These are phyloP conservation scores for Eucalyptus pauciflora DNA, from an alignment of 345 rosid genomes.

Conservation along the genomic window DNA sequence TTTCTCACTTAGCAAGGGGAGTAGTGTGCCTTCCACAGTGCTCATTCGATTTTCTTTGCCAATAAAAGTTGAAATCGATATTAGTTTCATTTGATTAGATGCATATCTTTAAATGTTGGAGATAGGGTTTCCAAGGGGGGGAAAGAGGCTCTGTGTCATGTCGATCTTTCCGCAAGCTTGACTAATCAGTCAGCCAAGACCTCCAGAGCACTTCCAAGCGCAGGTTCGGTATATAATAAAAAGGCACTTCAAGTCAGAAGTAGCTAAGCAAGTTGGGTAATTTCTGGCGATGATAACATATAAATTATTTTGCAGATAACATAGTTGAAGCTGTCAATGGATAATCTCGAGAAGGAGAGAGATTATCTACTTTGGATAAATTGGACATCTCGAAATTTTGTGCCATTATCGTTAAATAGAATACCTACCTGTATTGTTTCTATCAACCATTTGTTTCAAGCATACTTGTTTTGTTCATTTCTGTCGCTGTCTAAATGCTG, in stretches of 20 bases:
- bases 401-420: conserved; percentile 62
- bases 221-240: conserved; percentile 57
- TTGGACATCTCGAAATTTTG: conserved; percentile 79
- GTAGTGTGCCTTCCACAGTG: too few relatives aligned
- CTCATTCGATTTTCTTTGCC: too few relatives aligned
- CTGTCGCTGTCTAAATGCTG: too few relatives aligned
- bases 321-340: conserved; percentile 75
- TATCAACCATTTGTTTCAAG: neutral
- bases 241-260: conserved; percentile 23
- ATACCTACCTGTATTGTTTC: conserved; percentile 36
- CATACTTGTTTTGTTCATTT: neutral
- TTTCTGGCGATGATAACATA: neutral
- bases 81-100: too few relatives aligned
- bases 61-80: too few relatives aligned
- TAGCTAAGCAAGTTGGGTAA: neutral
- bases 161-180: neutral
- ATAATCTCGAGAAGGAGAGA: conserved; percentile 90
- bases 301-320: conserved; percentile 51
- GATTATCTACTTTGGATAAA: conserved; percentile 81
- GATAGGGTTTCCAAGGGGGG: too few relatives aligned
- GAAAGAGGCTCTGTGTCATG: neutral
- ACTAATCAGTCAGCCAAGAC: conserved; percentile 35
- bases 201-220: conserved; percentile 26
- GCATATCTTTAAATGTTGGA: too few relatives aligned
- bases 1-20: neutral